Evolutionary conservation across 202 grass and related monocot species (phyloP), one percentile per base, ranked within the genome.

Genomic region (Zizania palustris): DNA sequence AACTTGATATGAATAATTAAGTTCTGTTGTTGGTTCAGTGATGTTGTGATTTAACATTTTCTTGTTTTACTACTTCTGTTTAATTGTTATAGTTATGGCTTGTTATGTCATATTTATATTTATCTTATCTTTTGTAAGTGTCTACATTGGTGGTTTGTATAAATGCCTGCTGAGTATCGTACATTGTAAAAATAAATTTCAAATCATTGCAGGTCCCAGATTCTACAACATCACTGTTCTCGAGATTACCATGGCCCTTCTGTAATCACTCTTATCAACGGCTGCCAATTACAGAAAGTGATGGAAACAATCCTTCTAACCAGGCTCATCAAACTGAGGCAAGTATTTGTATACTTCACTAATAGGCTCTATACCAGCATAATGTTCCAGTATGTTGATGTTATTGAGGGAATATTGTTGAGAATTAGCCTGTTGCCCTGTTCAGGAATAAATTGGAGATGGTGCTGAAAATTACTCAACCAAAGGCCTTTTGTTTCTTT

Each of bases 161-260:
- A 22, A 49, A 68, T 33, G 78, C 13, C 6, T 33, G 15, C 28
- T 49, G 28, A 28, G 28, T 28, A 2, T 2, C 2, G 35, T 40
- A 39, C 5, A 9, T 70, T 67, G 33, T 70, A 70, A 84, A 61
- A 61, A 48, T n/a, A 21, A 69, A 21, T 57, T 53, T 80, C 22
- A 41, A 60, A 84, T 63, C 8, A 66, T 68, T 81, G 28, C 87
- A 99, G 96, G 84, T 95, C 37, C 89, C 92, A 83, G 87, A 89
- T 68, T 82, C 54, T 39, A 70, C 65, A 57, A 79, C 81, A 60
- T 89, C 81, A 39, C 8, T 87, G 45, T 84, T 95, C 45, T 90
- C 85, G 0, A 41, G 83, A n/a, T 64, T 92, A 13, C 65, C 83
- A 69, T 87, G 83, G 81, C 75, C 75, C 18, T 85, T 74, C 38